A percentile compares a stretch with the other conserved stretches of the same genome.
phyloP scores from a whole-genome alignment of 495 filamentous ascomycete genomes.

The Xylaria nigripes region DNA sequence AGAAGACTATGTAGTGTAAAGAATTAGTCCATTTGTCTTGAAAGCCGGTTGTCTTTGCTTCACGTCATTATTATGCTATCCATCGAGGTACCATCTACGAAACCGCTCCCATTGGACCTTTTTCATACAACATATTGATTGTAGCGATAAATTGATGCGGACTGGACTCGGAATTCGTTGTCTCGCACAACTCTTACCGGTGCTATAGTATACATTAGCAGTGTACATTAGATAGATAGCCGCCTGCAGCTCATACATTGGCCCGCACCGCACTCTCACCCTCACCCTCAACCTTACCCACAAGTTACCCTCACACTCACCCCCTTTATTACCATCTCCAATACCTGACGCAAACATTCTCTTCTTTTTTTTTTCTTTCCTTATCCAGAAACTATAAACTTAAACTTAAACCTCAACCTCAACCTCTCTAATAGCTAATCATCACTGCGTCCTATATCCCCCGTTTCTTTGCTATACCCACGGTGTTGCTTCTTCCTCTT shows the following conservation, averaged over 20 bases:
- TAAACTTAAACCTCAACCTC: not conserved
- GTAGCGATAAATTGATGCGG: too few relatives aligned
- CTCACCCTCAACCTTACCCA: too few relatives aligned
- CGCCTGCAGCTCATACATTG: too few relatives aligned
- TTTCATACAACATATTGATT: too few relatives aligned
- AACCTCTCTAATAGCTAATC: not conserved
- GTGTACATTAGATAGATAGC: too few relatives aligned
- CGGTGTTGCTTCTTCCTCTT: not conserved
- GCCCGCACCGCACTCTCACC: too few relatives aligned
- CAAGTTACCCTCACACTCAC: not conserved
- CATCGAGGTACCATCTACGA: not conserved
- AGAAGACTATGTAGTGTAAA: not conserved
- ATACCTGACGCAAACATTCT: not conserved
- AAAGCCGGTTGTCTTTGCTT: not conserved
- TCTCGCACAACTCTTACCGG: too few relatives aligned
- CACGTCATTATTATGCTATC: constrained; percentile 8
- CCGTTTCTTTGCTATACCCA: not conserved
- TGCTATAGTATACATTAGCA: too few relatives aligned
- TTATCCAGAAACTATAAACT: not conserved
- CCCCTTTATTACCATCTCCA: not conserved
- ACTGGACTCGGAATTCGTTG: too few relatives aligned
- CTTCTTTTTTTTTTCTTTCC: not conserved
- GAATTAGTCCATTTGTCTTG: not conserved
- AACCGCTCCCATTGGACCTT: not conserved
- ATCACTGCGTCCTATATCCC: not conserved